A percentile compares a stretch with the other conserved stretches of the same genome.
Conservation (phyloP, 345 rosid species). For the Citrus australasica region DNA sequence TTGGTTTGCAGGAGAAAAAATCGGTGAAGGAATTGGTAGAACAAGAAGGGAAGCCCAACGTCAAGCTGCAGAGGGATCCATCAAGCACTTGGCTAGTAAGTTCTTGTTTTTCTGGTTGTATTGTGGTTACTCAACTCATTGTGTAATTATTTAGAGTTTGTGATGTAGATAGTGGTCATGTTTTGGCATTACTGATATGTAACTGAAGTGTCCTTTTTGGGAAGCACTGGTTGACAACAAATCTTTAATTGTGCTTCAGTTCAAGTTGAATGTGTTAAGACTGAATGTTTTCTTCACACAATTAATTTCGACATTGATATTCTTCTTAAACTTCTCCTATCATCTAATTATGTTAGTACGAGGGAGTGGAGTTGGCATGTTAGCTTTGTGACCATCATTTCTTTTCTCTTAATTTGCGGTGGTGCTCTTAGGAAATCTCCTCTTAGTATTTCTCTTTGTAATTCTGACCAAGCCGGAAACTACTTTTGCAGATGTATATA, state of each 20-base stretch:
- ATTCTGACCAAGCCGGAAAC: slow-evolving; percentile 15
- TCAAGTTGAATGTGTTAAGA: not conserved
- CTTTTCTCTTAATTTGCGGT: not conserved
- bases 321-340: slow-evolving; percentile 5
- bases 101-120: not conserved
- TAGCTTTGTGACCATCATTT: not conserved
- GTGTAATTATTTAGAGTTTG: not conserved
- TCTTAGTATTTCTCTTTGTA: not conserved
- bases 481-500: slow-evolving; percentile 57
- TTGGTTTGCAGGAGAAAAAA: slow-evolving; percentile 78
- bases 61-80: slow-evolving; percentile 77
- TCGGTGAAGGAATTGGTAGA: slow-evolving; percentile 80
- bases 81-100: slow-evolving; percentile 75
- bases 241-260: not conserved
- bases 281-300: not conserved
- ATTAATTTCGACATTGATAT: not conserved
- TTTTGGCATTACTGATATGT: not conserved
- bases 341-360: not conserved
- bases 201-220: not conserved
- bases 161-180: not conserved
- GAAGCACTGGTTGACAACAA: not conserved
- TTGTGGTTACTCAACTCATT: not conserved
- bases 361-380: not conserved
- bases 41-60: slow-evolving; percentile 83
- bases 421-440: not conserved